Base-by-base conservation (phyloP, 768 basidiomycete genomes). In the Boletus vermiculosoides region DNA sequence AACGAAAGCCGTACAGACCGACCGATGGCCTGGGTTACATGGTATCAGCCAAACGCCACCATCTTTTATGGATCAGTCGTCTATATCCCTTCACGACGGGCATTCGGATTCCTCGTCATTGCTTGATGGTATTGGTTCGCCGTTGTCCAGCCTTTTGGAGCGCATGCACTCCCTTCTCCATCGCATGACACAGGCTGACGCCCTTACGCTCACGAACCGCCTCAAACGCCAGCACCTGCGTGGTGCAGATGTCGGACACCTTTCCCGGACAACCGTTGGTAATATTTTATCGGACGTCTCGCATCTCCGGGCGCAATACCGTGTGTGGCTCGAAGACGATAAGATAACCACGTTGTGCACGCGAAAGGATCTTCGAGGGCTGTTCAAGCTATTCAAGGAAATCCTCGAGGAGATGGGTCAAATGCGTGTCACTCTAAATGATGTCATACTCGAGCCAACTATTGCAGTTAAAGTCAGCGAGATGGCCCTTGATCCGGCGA, bases 181-280 rank as follows among this genome's bases (percentile, higher is more conserved):
- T 28, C 83, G 84, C 36, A 74, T 92, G 53, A 74, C 78, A 41
- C 77, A 89, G 59, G 87, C 94, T 1, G 95, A 98, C 63, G 87
- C 95, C 2, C 78, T 88, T 22, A 94, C 92, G 2, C 77, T 98
- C 41, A 92, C 92, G 33, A 90, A 90, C 60, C 86, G 97, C 28
- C 77, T 98, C 28, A 95, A 92, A 72, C 87, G 94, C 54, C 95
- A 98, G 63, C 85, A 94, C 64, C 79, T 98, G 20, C 83, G 83
- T 56, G 88, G 88, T 23, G 89, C 92, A 10, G 94, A 97, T 62
- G 81, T 98, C 31, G 83, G 85, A 31, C 89, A 97, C 68, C 79
- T 98, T 18, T 95, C 94, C 0, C 85, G 88, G 45, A 83, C 82
- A 25, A 97, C 94, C 0, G 79, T 98, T 56, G 81, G 82, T 55